Conservation (phyloP, 495 filamentous ascomycete genomes). For the Daldinia childiae region DNA sequence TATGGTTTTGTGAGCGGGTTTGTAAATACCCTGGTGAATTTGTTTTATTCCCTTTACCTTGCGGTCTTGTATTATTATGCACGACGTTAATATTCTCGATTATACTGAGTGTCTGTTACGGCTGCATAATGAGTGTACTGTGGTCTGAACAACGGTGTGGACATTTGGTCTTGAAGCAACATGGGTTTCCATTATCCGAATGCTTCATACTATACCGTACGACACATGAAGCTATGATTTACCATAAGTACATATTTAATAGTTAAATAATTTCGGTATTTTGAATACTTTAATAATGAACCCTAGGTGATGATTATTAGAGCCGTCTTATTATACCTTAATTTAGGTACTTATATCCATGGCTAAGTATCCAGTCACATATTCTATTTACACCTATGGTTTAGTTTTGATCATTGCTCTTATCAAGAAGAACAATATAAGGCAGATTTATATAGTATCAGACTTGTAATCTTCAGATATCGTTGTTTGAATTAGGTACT, state of each 20-base stretch:
- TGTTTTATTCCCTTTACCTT: neutral
- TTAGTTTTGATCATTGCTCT: neutral
- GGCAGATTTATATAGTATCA: neutral
- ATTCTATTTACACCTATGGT: neutral
- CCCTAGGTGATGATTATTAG: neutral
- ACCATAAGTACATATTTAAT: neutral
- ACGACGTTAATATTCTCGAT: neutral
- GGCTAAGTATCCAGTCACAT: neutral
- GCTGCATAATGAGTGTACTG: neutral
- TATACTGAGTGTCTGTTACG: neutral
- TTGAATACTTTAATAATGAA: neutral
- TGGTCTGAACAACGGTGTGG: neutral
- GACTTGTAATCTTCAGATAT: neutral
- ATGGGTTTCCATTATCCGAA: neutral
- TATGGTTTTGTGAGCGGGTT: constrained; percentile 12
- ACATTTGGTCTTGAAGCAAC: neutral
- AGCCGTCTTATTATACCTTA: neutral
- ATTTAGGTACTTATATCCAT: neutral
- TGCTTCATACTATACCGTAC: neutral
- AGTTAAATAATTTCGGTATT: neutral
- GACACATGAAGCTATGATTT: neutral
- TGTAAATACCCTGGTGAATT: constrained; percentile 11
- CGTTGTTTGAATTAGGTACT: neutral
- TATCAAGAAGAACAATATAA: neutral
- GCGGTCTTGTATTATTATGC: constrained; percentile 4